Evolutionary conservation across 805 yeast genomes (phyloP).

Genomic region (Kluyveromyces aestuarii): DNA sequence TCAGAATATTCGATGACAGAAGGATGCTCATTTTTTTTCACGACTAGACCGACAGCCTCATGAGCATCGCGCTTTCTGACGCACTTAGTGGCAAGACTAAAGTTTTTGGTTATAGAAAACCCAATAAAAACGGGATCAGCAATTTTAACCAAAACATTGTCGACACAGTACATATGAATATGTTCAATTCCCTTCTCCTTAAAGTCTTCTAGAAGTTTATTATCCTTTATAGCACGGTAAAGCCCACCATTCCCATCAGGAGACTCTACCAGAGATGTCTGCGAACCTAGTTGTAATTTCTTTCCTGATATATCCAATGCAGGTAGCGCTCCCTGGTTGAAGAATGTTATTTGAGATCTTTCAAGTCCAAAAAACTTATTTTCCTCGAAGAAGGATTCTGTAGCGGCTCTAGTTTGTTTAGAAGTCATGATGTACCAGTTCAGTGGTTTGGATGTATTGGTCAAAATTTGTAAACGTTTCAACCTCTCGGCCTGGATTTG

Average conservation of each 20-base stretch:
- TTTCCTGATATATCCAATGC: constrained; percentile 68
- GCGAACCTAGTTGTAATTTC: constrained; percentile 54
- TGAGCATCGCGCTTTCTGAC: constrained; percentile 84
- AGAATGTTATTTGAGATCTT: constrained; percentile 55
- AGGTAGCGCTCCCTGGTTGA: constrained; percentile 93
- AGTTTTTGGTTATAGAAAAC: constrained; percentile 58
- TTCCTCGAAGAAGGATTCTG: constrained; percentile 58
- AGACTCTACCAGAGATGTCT: constrained; percentile 57
- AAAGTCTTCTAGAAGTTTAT: constrained; percentile 63
- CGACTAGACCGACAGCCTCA: constrained; percentile 91
- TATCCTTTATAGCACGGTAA: constrained; percentile 67
- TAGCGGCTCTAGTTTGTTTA: constrained; percentile 68
- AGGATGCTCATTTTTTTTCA: constrained; percentile 56
- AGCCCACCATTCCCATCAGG: constrained; percentile 99
- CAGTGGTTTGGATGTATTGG: constrained; percentile 27
- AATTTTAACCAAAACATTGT: constrained; percentile 81
- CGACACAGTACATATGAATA: constrained; percentile 95
- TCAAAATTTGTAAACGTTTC: constrained; percentile 42
- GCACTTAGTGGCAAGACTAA: constrained; percentile 82
- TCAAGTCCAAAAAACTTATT: constrained; percentile 66
- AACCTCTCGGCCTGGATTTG: constrained; percentile 91
- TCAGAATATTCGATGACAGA: constrained; percentile 95
- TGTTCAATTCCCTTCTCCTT: constrained; percentile 64
- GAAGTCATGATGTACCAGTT: constrained; percentile 96
- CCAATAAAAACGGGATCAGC: constrained; percentile 89